Base-by-base conservation (phyloP, 2,329 filamentous ascomycete genomes). In the Cordyceps militaris region DNA sequence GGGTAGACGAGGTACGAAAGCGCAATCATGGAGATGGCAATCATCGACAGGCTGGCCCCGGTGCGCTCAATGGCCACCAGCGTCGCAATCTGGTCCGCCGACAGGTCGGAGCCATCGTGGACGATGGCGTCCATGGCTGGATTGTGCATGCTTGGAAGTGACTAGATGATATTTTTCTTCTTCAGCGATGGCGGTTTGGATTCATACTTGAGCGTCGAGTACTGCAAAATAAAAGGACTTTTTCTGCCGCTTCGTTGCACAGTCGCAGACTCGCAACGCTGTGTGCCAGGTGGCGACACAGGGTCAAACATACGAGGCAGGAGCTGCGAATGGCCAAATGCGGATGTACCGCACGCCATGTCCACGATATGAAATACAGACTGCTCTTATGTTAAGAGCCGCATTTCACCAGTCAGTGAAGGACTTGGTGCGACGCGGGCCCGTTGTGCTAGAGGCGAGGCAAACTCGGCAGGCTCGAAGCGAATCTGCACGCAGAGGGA, bases 31-130 rank as follows among this genome's bases (percentile, higher is more conserved):
- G 72, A 60, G 14, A 84, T 77, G 1, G 79, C 79, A 2, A 76
- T 65, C 66, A 83, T 70, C 7, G 81, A 84, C 46, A 84, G 66
- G 2, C 77, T 74, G 1, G 80, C 80, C 4, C 81, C 81, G 19
- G 75, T 70, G 57, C 81, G 71, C 67, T 84, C 81, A 51, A 82
- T 74, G 38, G 73, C 70, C 48, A 79, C 77, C 58, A 82, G 73
- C 9, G 73, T 69, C 16, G 73, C 65, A 42, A 77, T 72, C 59
- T 80, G 67, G 8, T 69, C 61, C 4, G 64, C 56, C 10, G 69
- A 68, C 21, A 78, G 67, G 30, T 56, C 43, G 24, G 46, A 48
- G 34, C 44, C 42, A 34, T 32, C 48, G 43, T 52, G 10, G 43
- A 48, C 38, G 26, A 51, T 50, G 8, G 46, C 54, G 9, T 57